Evolutionary conservation across 2,329 filamentous ascomycete species (phyloP).

Genomic region (Sordariomycetes sp.): DNA sequence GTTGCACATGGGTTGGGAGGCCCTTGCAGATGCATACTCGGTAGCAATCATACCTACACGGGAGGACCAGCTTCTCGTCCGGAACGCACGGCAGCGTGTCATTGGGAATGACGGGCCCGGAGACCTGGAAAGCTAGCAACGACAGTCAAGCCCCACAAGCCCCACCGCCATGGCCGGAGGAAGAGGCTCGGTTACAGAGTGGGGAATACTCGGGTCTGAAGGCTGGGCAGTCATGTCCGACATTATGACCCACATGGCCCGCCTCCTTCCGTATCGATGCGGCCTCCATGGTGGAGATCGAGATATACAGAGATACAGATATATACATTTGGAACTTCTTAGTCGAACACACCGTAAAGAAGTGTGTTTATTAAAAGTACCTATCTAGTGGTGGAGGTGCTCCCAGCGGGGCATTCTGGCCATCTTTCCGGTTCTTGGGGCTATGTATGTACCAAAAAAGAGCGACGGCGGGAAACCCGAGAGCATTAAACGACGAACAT

Average conservation of each 20-base stretch:
- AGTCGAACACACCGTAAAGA: not conserved
- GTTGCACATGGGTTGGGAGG: not conserved
- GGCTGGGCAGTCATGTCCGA: not conserved
- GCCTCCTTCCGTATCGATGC: not conserved
- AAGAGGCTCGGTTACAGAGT: too few relatives aligned
- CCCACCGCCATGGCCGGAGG: too few relatives aligned
- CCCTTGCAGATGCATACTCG: not conserved
- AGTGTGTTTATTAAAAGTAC: not conserved
- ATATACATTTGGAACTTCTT: too few relatives aligned
- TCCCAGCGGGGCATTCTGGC: not conserved
- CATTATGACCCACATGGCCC: not conserved
- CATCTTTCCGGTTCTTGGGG: not conserved
- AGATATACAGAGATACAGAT: too few relatives aligned
- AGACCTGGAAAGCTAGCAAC: too few relatives aligned
- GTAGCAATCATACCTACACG: not conserved
- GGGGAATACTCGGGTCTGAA: too few relatives aligned
- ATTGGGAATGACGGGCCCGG: too few relatives aligned
- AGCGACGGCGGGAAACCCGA: not conserved
- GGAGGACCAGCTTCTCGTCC: too few relatives aligned
- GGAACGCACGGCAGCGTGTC: too few relatives aligned
- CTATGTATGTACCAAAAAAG: not conserved
- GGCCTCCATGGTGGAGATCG: not conserved
- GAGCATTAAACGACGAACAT: not conserved
- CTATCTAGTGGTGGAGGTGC: not conserved
- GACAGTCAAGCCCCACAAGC: too few relatives aligned